A percentile compares a stretch with the other conserved stretches of the same genome.
These are phyloP conservation scores for Laburnicola sp. DNA, from an alignment of 2,329 filamentous ascomycete genomes.

Conservation along the genomic window DNA sequence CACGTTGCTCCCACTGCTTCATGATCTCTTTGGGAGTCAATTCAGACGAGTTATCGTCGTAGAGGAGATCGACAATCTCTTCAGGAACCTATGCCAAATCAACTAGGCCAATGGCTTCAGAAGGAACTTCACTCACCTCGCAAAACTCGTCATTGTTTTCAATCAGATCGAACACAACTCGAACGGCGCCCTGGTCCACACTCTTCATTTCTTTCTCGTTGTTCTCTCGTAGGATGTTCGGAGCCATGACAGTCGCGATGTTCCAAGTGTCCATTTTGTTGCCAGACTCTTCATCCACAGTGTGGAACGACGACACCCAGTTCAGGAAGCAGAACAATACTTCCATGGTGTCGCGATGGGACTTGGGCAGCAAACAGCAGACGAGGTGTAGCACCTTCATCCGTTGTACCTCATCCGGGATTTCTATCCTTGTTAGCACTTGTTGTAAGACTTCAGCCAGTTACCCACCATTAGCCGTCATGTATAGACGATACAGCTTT, in stretches of 20 bases:
- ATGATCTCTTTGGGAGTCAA: conserved; percentile 97
- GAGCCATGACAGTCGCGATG: conserved; percentile 93
- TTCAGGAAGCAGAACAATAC: conserved; percentile 95
- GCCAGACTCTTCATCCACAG: conserved; percentile 93
- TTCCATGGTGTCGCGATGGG: conserved; percentile 90
- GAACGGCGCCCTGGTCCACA: conserved; percentile 90
- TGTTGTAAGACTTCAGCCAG: not conserved
- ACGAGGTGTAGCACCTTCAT: conserved; percentile 85
- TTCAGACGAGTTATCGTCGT: conserved; percentile 80
- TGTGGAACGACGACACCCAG: conserved; percentile 96
- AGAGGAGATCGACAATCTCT: conserved; percentile 82
- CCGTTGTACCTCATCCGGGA: conserved; percentile 77
- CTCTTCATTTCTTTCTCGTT: conserved; percentile 58
- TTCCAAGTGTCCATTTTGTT: conserved; percentile 99
- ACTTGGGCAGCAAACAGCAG: conserved; percentile 89
- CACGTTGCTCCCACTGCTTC: conserved; percentile 86
- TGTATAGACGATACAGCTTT: conserved; percentile 89
- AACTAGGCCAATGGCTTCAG: conserved; percentile 14
- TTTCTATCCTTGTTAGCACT: conserved; percentile 55
- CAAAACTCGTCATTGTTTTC: conserved; percentile 95
- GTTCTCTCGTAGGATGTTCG: conserved; percentile 83
- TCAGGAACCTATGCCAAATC: conserved; percentile 74
- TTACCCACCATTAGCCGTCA: conserved; percentile 75
- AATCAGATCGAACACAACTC: conserved; percentile 88
- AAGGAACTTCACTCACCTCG: conserved; percentile 67